Percentiles rank a stretch among this genome's conserved stretches.
These are phyloP conservation scores for Zea luxurians DNA, from an alignment of 176 grass and related monocot genomes.

Conservation along the genomic window DNA sequence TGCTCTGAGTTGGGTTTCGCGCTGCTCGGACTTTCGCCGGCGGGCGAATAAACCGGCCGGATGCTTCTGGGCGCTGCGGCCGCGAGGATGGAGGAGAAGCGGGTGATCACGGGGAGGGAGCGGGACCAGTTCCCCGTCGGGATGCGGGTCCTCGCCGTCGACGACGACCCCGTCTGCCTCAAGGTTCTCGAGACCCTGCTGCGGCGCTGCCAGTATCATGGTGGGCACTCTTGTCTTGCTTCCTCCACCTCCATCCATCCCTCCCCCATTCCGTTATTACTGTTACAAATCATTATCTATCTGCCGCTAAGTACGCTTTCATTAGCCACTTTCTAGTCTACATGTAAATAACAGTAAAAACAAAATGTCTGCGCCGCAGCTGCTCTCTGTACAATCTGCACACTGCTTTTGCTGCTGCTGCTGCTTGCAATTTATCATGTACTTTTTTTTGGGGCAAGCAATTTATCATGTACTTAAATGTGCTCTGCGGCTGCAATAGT, in stretches of 20 bases:
- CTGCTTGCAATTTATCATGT: neutral
- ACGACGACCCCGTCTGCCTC: conserved; percentile 69
- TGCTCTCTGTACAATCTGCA: conserved; percentile 4
- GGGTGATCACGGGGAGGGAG: conserved; percentile 25
- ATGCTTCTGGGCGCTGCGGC: conserved; percentile 19
- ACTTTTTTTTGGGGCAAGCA: neutral
- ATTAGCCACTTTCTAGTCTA: neutral
- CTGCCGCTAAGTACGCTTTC: neutral
- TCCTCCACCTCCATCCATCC: neutral
- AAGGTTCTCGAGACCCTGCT: conserved; percentile 58
- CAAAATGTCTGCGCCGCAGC: neutral
- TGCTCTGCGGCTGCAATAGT: conserved; percentile 2
- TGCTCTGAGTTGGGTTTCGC: too few species aligned
- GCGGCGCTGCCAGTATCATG: conserved; percentile 52
- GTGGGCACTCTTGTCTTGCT: neutral
- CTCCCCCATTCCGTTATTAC: neutral
- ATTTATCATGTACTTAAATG: conserved; percentile 1
- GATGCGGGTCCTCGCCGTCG: conserved; percentile 85
- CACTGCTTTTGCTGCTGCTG: neutral
- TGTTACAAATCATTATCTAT: neutral
- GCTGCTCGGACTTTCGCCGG: neutral
- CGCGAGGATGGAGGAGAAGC: conserved; percentile 40
- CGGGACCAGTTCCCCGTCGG: conserved; percentile 69
- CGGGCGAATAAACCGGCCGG: neutral
- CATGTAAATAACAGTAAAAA: neutral